Evolutionary conservation across 768 basidiomycete species (phyloP), one percentile per base, ranked within the genome.

Genomic region (Lactarius hatsudake): DNA sequence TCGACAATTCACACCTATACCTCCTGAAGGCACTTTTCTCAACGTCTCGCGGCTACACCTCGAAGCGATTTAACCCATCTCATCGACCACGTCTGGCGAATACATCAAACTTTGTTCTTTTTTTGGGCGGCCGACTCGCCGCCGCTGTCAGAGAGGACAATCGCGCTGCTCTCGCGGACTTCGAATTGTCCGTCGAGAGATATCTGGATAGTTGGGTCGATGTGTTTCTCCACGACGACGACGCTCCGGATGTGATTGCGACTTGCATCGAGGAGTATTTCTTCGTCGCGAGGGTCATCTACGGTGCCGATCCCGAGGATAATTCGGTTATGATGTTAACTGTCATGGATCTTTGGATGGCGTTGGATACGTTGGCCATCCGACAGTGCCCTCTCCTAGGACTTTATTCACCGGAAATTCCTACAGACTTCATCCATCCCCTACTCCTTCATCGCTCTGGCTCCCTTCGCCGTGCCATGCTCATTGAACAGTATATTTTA

Each of bases 311-410:
- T 45, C 9, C 45, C 45, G 71, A 66, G 54, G 18, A 66, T 17
- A 51, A 68, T n/a, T 45, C 45, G 0, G 20, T n/a, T 12, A 20
- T 38, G 36, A 38, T 38, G 1, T 38, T 38, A 38, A 80, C 79
- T 5, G 61, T 79, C 42, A 70, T 83, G 28, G 79, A 82, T 40
- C 74, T 85, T 13, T 85, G 84, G 84, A 74, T 81, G 3, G 80
- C 78, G 0, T 4, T 45, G n/a, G 45, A 45, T 45, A 45, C 8
- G 0, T 10, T 45, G 7, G 1, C n/a, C 20, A 0, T 45, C 45
- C 45, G 0, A 45, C 45, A n/a, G 45, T 45, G 20, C 20, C 45
- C 45, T 45, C 45, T 45, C 18, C 3, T n/a, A 45, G 20, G 3
- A n/a, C 8, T n/a, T 45, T 45, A 45, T 45, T 45, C 45, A n/a